These are phyloP conservation scores for Jatropha curcas DNA, from an alignment of 345 rosid genomes.

Conservation along the genomic window DNA sequence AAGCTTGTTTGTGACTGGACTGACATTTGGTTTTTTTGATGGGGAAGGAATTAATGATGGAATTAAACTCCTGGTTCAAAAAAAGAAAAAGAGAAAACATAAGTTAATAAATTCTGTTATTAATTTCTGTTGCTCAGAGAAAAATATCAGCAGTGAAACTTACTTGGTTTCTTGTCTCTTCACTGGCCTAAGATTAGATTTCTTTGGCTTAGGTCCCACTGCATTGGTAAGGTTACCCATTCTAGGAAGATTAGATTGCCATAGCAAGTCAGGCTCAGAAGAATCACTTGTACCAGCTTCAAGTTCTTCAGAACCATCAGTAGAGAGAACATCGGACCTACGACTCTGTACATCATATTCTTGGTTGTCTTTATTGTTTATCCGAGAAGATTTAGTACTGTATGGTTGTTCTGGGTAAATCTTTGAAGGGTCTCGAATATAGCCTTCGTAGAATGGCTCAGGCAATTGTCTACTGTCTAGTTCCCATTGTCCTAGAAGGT, in stretches of 20 bases:
- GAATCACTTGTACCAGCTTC: conserved; percentile 39
- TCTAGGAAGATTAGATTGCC: conserved; percentile 58
- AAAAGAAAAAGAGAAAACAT: neutral
- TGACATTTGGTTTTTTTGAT: conserved; percentile 52
- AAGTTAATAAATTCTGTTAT: too few species aligned
- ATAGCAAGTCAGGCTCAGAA: conserved; percentile 64
- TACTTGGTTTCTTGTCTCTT: conserved; percentile 43
- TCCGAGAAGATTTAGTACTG: conserved; percentile 18
- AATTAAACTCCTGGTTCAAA: conserved; percentile 53
- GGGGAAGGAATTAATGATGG: conserved; percentile 73
- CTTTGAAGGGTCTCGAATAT: conserved; percentile 35
- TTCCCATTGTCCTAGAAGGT: conserved; percentile 30
- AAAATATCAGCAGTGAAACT: conserved; percentile 6
- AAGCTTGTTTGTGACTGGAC: conserved; percentile 34
- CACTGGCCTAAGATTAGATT: conserved; percentile 5
- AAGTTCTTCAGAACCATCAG: conserved; percentile 32
- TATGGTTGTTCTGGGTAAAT: conserved; percentile 40
- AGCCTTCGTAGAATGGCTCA: conserved; percentile 28
- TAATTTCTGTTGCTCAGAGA: neutral
- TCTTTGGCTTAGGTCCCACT: conserved; percentile 38
- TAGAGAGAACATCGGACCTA: conserved; percentile 30
- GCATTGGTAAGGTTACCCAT: conserved; percentile 38
- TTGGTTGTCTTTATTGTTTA: conserved; percentile 47
- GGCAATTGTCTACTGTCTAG: conserved; percentile 42
- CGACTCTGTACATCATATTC: conserved; percentile 48